Evolutionary conservation across 2,329 filamentous ascomycete genomes (phyloP), one percentile per base, ranked within the genome.

Genomic region (Fusarium burgessii): DNA sequence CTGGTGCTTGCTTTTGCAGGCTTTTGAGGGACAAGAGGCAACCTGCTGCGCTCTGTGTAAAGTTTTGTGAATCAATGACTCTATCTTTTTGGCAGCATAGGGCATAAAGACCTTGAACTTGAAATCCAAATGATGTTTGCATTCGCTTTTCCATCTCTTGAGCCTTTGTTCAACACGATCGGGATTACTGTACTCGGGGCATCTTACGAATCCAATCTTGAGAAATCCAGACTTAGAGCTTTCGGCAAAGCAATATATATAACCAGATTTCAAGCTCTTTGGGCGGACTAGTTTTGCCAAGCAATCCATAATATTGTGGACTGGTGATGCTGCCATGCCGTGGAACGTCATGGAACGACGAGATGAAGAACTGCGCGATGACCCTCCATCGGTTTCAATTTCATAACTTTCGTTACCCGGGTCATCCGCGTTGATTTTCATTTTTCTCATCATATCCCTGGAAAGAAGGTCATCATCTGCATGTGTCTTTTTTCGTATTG

Each of bases 201-300:
- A 35, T 15, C 1, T 0, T 8, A 35, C 7, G 10, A 14, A 33
- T 17, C 68, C 62, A 8, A 71, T 71, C 14, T 71, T 71, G 12
- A 68, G 65, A 36, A 50, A 47, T 6, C 54, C 63, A 23, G 41
- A 58, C 18, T 13, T 13, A 7, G 63, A 54, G 18, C 27, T 35
- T 6, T 60, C 63, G 12, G 41, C 43, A 6, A 68, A 71, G 33
- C 68, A 71, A 15, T 71, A 71, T 2, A 71, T 9, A 15, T n/a
- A 51, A 11, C 68, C 68, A 29, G 41, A 1, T 2, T 1, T 7
- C 17, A 51, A 35, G 3, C 13, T 5, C 8, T 1, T 17, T 2
- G 2, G 2, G 2, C 1, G 1, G 2, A 12, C 13, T 12, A n/a
- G 3, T 5, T 18, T 13, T 14, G 2, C 5, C 62, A 71, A 45